A percentile compares a stretch with the other conserved stretches of the same genome.
phyloP scores from a whole-genome alignment of 768 basidiomycete genomes.

The Lyophyllum shimeji region DNA sequence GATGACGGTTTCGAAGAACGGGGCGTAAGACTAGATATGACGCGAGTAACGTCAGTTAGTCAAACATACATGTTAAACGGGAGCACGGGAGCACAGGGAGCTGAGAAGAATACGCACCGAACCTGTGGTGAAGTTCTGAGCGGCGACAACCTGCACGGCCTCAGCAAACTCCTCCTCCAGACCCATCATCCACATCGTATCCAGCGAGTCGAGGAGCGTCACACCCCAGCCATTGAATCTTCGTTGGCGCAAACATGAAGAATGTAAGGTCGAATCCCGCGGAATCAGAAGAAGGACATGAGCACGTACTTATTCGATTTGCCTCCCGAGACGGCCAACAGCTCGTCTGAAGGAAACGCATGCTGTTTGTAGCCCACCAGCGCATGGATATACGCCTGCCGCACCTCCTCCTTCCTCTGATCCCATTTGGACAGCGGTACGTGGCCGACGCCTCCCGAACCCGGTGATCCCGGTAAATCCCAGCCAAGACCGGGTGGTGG shows the following conservation, averaged over 20 bases:
- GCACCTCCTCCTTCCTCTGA: constrained; percentile 44
- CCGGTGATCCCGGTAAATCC: background rate
- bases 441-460: background rate
- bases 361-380: constrained; percentile 49
- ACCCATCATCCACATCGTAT: constrained; percentile 81
- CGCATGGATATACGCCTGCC: constrained; percentile 55
- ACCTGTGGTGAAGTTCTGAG: constrained; percentile 38
- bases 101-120: constrained; percentile 22
- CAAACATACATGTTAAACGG: too few species aligned
- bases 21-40: constrained; percentile 26
- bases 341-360: constrained; percentile 56
- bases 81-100: background rate
- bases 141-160: constrained; percentile 49
- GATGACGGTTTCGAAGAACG: constrained; percentile 78
- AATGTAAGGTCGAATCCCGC: background rate
- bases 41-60: too few species aligned
- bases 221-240: constrained; percentile 52
- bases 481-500: background rate
- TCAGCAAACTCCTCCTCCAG: constrained; percentile 66
- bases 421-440: constrained; percentile 34
- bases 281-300: background rate
- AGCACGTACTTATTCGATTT: constrained; percentile 48
- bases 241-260: too few species aligned
- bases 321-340: constrained; percentile 42
- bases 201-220: constrained; percentile 73